Evolutionary conservation across 345 rosid genomes (phyloP), one percentile per base, ranked within the genome.

Genomic region (Cardamine occulta): DNA sequence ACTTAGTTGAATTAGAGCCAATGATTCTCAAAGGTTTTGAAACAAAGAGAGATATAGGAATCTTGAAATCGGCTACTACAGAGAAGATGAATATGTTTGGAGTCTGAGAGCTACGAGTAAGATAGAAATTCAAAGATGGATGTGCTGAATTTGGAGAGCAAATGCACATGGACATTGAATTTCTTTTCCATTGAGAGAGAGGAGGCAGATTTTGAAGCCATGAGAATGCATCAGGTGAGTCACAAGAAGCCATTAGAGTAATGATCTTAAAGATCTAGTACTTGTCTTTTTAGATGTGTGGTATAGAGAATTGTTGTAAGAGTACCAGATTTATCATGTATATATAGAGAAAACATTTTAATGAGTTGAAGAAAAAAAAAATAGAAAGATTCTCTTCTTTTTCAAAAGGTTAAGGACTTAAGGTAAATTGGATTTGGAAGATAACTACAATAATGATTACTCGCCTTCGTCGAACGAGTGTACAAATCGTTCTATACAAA

Each of bases 161-260:
- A 63, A 90, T 75, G 75, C 87, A 84, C 37, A 78, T 68, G 21
- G 90, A 84, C 62, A 83, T 74, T 44, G 90, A 83, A 48, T 76
- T 81, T 57, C 75, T 35, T 70, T 77, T 80, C 97, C 95, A 91
- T 69, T 82, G 86, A 74, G 81, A 17, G 8, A 80, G 63, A 8
- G 86, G 84, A 45, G 91, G 97, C 49, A 89, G 95, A 18, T 29
- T 81, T 75, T 84, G 87, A 56, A 89, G 74, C 97, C 97, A 91
- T 17, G 86, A 35, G 61, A 81, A 82, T 18, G 83, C 53, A 68
- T 88, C 90, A 79, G 87, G 83, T 66, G 72, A 75, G 79, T 78
- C 75, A 78, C 88, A 82, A 67, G 85, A 81, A 73, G 89, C 88
- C 93, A 89, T 91, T 76, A 12, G 9, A 75, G 68, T 23, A 40